Evolutionary conservation across 2,329 filamentous ascomycete species (phyloP), one percentile per base, ranked within the genome.

Genomic region (Paraphaeosphaeria sporulosa): DNA sequence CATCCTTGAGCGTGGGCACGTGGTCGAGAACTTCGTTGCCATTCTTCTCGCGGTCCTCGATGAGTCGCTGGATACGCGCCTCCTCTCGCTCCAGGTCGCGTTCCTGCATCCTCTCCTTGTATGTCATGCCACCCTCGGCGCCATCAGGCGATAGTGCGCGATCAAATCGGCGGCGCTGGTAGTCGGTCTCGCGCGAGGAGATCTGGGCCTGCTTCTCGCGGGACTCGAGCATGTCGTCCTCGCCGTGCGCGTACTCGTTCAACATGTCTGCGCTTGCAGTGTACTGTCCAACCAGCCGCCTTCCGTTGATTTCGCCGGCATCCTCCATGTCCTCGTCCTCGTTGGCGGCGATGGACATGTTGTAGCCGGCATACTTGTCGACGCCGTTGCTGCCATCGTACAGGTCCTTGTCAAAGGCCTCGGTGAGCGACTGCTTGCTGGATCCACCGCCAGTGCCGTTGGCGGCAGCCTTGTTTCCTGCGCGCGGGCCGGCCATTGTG

Each of bases 1-100:
- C 86, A 54, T 91, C 85, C 71, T 90, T 89, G 61, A 98, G 85
- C 6, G 88, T 93, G 27, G 94, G 87, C 74, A 89, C 81, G 74
- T 94, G 88, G 62, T 93, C 89, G 34, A 84, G 78, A 15, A 84
- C 82, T 46, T 83, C 87, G 71, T 88, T 86, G 65, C 85, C 84
- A 49, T 86, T 84, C 34, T 84, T 84, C 66, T 90, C 82, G 78
- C 91, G 91, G 52, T 95, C 90, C 67, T 91, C 87, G 64, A 99
- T 95, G 55, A 92, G 84, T 71, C 87, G 90, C 69, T 86, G 86
- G 38, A 99, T 90, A 64, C 94, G 88, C 71, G 94, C 92, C 80
- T 99, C 95, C 80, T 99, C 95, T 66, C 93, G 88, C 79, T 99
- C 94, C 10, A 98, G 79, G 69, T 99, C 94, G 56, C 93, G 90